Evolutionary conservation across 192 early-diverging fungal genomes (phyloP), one percentile per base, ranked within the genome.

Genomic region (Podila clonocystis): DNA sequence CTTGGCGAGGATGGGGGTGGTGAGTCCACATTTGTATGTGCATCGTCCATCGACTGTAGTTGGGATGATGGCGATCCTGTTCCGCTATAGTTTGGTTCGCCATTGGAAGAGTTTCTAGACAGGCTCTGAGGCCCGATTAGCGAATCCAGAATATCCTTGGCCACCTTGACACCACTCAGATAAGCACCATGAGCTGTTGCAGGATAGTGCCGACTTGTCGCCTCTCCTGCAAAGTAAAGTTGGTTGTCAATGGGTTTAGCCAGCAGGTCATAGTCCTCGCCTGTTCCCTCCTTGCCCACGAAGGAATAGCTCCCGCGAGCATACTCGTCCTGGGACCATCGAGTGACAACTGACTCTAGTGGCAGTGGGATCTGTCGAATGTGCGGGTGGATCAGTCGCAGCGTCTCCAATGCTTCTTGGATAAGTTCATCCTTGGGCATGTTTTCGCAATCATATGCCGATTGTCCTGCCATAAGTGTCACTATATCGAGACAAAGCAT

Each of bases 191-290:
- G 75, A 4, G 75, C 75, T 29, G 75, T 79, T 13, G 75, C 75
- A 4, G 75, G 75, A 24, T 79, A 79, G 3, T 79, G 69, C 26
- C 75, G 63, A 36, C 75, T 68, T 8, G 75, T 79, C 2, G 75
- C 75, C 38, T 79, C 75, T 30, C 75, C 75, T 48, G 75, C 75
- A 72, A 79, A 79, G 50, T 79, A 79, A 24, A 79, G 64, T 52
- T 72, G 75, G 17, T 34, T 60, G 62, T 72, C 75, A 11, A 79
- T 60, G 3, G 75, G 59, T 45, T 68, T 72, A 19, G 70, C 65
- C 41, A 79, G 22, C 9, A 45, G 34, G 36, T 79, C 75, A 48
- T 79, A 79, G 28, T 79, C 75, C n/a, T 72, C 75, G 17, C 75
- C 75, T 7, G 64, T 66, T n/a, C 64, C 75, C 17, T 72, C 65